These are phyloP conservation scores for Rhododendron griersonianum DNA, from an alignment of 148 eudicot genomes.

Conservation along the genomic window DNA sequence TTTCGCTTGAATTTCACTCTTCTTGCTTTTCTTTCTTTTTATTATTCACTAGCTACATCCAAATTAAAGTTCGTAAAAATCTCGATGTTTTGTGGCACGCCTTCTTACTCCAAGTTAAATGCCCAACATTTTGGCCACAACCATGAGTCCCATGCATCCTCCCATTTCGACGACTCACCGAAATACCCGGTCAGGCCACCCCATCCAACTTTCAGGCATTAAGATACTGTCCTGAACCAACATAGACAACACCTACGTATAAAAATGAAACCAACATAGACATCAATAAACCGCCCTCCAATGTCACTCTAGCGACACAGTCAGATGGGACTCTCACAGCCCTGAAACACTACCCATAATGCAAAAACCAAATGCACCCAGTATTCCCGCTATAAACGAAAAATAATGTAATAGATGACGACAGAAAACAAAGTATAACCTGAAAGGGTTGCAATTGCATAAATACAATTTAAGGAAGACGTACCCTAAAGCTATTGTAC, in stretches of 20 bases:
- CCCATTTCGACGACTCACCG: too few species aligned
- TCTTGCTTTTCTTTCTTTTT: not conserved
- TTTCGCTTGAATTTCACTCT: not conserved
- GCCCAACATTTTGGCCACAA: too few species aligned
- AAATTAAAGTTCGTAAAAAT: too few species aligned
- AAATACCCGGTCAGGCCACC: too few species aligned
- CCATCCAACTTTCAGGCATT: too few species aligned
- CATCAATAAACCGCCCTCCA: not conserved
- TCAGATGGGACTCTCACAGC: not conserved
- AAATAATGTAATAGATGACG: not conserved
- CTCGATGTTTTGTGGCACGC: too few species aligned
- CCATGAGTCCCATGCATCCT: too few species aligned
- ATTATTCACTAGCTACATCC: not conserved
- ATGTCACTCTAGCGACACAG: not conserved
- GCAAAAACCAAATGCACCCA: not conserved
- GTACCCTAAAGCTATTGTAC: constrained; percentile 82
- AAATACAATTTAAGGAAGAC: constrained; percentile 9
- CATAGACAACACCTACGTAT: too few species aligned
- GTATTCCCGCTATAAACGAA: not conserved
- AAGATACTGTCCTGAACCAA: too few species aligned
- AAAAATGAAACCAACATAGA: too few species aligned
- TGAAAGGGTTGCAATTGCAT: not conserved
- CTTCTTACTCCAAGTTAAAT: too few species aligned
- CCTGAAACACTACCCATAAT: not conserved
- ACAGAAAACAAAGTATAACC: not conserved